Evolutionary conservation across 2,329 filamentous ascomycete genomes (phyloP), one percentile per base, ranked within the genome.

Genomic region (Cercospora nicotianae): DNA sequence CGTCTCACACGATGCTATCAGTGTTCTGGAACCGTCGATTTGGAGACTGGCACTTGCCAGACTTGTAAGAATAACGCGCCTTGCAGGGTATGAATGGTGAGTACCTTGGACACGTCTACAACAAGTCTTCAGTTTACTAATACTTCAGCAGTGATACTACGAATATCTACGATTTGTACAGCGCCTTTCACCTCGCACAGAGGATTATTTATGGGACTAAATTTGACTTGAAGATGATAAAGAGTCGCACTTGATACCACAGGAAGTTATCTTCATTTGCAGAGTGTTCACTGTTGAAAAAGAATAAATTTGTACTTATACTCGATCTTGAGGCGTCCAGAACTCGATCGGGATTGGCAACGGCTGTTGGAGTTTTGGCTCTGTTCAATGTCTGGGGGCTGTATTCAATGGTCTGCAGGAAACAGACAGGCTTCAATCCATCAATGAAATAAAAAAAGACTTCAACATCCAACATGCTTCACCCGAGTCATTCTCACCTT

Each of bases 1-100:
- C 68, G 71, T 36, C 63, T 73, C 13, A 70, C 63, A 23, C 65
- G 64, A 53, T 72, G 70, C 69, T 67, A 57, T 28, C 69, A 72
- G 13, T 72, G 70, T 39, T 66, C 67, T n/a, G 59, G 65, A 7
- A 65, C 65, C 9, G 70, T 69, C 6, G 70, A 70, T 28, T 58
- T 72, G 23, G 68, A 70, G 64, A 70, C 70, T 18, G 70, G 70
- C 5, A 20, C 45, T 48, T 72, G 70, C 55, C 36, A 66, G 18
- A 16, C 26, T 10, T 72, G 70, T 59, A 67, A 67, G 30, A 57
- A 65, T 13, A 63, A 60, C 26, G 45, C 68, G 5, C 28, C 64
- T 26, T 70, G 69, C 61, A 60, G 69, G 23, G 33, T 67, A 64
- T 69, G 61, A 53, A 55, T 63, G 48, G 64, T 66, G 51, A 64